These are phyloP conservation scores for Monilinia fructigena DNA, from an alignment of 2,329 filamentous ascomycete species.

Conservation along the genomic window DNA sequence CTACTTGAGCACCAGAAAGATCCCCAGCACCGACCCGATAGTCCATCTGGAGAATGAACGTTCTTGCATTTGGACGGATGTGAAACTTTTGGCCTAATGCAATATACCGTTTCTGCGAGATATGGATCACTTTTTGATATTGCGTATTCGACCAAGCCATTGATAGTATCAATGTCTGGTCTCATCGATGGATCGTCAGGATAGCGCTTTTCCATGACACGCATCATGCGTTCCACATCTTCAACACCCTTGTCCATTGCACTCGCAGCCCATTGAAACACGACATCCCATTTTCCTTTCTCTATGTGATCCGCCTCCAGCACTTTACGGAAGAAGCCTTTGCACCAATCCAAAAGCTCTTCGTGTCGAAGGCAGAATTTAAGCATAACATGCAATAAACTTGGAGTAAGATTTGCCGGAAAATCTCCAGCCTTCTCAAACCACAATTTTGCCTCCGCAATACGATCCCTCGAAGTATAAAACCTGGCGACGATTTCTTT, in stretches of 20 bases:
- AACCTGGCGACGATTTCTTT: constrained; percentile 59
- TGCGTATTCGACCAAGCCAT: constrained; percentile 71
- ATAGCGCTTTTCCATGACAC: constrained; percentile 58
- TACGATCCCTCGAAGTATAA: constrained; percentile 57
- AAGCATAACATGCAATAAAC: constrained; percentile 52
- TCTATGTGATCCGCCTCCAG: constrained; percentile 44
- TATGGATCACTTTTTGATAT: constrained; percentile 68
- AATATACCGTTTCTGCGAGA: constrained; percentile 70
- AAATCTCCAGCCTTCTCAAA: constrained; percentile 51
- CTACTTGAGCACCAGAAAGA: constrained; percentile 64
- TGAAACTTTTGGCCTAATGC: constrained; percentile 63
- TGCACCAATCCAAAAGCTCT: constrained; percentile 61
- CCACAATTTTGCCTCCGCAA: constrained; percentile 65
- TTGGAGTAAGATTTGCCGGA: background rate
- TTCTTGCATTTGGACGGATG: constrained; percentile 66
- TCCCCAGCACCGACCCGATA: constrained; percentile 74
- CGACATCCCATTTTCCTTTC: constrained; percentile 66
- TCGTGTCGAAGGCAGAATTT: constrained; percentile 56
- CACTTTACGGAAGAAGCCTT: constrained; percentile 52
- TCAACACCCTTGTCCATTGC: constrained; percentile 67
- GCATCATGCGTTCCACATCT: constrained; percentile 71
- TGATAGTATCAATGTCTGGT: constrained; percentile 72
- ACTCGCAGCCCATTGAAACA: constrained; percentile 73
- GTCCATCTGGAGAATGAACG: constrained; percentile 71
- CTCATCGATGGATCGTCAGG: constrained; percentile 47